A percentile compares a stretch with the other conserved stretches of the same genome.
Conservation (phyloP, 164 flowering plant species). For the grape (Vitis vinifera) region ASM3070453v1 NC_081808.1:24883001-24883500, state of each 20-base stretch:
- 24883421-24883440: slow-evolving; percentile 3
- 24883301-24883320: slow-evolving; percentile 85
- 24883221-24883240: background rate
- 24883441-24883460: background rate
- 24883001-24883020: background rate
- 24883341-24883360: slow-evolving; percentile 99
- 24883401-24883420: slow-evolving; percentile 94
- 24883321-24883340: slow-evolving; percentile 75
- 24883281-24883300: slow-evolving; percentile 6
- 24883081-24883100: slow-evolving; percentile 99
- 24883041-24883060: slow-evolving; percentile 54
- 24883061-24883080: slow-evolving; percentile 89
- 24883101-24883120: slow-evolving; percentile 65
- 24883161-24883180: background rate
- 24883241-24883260: background rate
- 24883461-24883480: background rate
- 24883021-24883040: slow-evolving; percentile 7
- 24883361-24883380: slow-evolving; percentile 96
- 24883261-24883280: background rate
- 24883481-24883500: slow-evolving; percentile 1
- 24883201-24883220: no score
- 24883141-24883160: slow-evolving; percentile 3
- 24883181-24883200: no score
- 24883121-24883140: no score
- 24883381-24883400: slow-evolving; percentile 97